Evolutionary conservation across 2,329 filamentous ascomycete species (phyloP).

Genomic region (Fusarium sp.): DNA sequence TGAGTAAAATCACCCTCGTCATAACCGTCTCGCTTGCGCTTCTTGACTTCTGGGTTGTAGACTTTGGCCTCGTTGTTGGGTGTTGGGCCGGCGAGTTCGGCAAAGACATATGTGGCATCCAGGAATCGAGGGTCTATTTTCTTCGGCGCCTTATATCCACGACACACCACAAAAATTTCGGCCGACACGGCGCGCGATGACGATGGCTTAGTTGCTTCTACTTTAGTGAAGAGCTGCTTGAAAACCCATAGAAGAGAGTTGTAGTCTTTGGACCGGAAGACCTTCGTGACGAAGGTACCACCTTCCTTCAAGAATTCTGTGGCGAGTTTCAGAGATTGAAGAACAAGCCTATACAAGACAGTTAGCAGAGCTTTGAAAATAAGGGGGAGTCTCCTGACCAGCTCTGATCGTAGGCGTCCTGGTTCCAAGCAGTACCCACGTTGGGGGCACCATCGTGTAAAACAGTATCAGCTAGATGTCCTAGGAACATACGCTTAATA

Average conservation of each 20-base stretch:
- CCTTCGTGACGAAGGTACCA: conserved; percentile 95
- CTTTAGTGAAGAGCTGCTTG: conserved; percentile 94
- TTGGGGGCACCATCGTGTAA: conserved; percentile 98
- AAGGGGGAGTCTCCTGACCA: conserved; percentile 64
- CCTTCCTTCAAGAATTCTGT: conserved; percentile 92
- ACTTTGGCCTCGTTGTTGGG: conserved; percentile 98
- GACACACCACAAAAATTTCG: conserved; percentile 96
- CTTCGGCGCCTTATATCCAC: conserved; percentile 95
- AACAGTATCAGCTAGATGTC: conserved; percentile 95
- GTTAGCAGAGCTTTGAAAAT: not conserved
- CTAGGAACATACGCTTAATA: conserved; percentile 89
- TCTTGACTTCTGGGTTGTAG: conserved; percentile 97
- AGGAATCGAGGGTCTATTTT: conserved; percentile 91
- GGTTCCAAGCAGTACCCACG: conserved; percentile 96
- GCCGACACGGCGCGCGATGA: too few species aligned
- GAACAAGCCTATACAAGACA: conserved; percentile 69
- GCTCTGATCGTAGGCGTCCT: conserved; percentile 93
- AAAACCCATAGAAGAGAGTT: conserved; percentile 97
- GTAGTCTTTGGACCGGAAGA: conserved; percentile 97
- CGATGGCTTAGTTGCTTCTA: conserved; percentile 99
- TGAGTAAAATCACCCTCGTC: conserved; percentile 95
- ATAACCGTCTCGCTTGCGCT: conserved; percentile 96
- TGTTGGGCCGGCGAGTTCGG: conserved; percentile 84
- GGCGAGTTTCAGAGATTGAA: conserved; percentile 79
- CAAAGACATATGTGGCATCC: conserved; percentile 90